Evolutionary conservation across 148 eudicot genomes (phyloP).

Genomic region (Camellia lanceoleosa): DNA sequence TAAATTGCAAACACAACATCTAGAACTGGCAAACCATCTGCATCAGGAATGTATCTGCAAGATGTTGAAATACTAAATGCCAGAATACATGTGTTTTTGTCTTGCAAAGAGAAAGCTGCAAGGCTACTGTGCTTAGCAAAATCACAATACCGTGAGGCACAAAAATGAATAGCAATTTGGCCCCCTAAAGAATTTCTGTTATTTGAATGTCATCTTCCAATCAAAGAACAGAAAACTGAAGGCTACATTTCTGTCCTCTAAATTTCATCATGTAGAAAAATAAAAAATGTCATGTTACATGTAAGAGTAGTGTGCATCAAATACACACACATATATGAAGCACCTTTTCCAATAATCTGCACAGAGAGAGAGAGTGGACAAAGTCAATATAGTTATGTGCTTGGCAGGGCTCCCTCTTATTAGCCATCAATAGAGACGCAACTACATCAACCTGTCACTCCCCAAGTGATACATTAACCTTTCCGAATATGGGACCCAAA

Average conservation of each 20-base stretch:
- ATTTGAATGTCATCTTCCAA: not conserved
- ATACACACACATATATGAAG: not conserved
- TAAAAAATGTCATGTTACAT: not conserved
- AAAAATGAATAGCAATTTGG: not conserved
- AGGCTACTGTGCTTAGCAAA: not conserved
- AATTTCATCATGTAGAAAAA: not conserved
- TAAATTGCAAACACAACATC: constrained; percentile 69
- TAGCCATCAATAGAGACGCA: not conserved
- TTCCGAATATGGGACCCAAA: not conserved
- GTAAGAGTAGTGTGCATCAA: not conserved
- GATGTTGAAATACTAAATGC: constrained; percentile 7
- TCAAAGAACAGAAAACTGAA: not conserved
- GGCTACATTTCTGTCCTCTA: not conserved
- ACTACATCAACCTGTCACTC: not conserved
- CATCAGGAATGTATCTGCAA: constrained; percentile 85
- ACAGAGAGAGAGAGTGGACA: too few relatives aligned
- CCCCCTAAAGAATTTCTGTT: not conserved
- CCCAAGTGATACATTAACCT: not conserved
- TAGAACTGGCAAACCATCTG: constrained; percentile 74
- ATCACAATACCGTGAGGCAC: not conserved
- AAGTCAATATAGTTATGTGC: not conserved
- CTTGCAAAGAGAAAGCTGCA: not conserved
- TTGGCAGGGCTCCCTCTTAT: not conserved
- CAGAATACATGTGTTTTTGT: not conserved
- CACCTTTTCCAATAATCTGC: not conserved